Evolutionary conservation across 2,329 filamentous ascomycete genomes (phyloP), one percentile per base, ranked within the genome.

Genomic region (Didymella pomorum): DNA sequence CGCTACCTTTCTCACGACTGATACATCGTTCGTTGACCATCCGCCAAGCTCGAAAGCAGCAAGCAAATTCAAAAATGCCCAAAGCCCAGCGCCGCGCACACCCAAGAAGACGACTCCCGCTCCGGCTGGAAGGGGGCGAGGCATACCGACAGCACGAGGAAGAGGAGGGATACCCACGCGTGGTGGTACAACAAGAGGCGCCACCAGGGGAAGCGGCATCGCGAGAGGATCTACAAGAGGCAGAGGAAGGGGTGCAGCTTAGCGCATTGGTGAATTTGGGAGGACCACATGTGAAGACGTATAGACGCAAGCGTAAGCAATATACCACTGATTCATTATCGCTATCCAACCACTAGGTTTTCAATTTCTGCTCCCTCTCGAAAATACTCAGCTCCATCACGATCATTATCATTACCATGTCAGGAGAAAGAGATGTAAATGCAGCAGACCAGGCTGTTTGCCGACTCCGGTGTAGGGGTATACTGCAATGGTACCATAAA

Each of bases 1-100:
- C 68, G 90, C 90, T 50, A 97, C 93, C 0, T 97, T 97, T 71
- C 86, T 97, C 88, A 97, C 93, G 23, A 96, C 92, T 11, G 93
- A 97, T 72, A 96, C 90, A 6, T 92, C 91, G 1, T 97, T 97
- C 71, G 87, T 97, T 55, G 92, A 97, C 31, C 91, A 97, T 69
- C 93, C 93, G 8, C 84, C 84, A 4, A 84, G 83, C 35, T 81
- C 79, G 28, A 86, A 84, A 68, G 72, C 77, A 2, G 74, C 76
- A 4, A 76, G 71, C 58, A 82, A 76, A 58, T 80, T 77, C 58
- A 70, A 74, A 21, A 76, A 73, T 14, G 75, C 77, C 14, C 43
- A 49, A 0, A 74, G 67, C 10, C 72, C 77, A 1, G 72, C 73
- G 2, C 64, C 70, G n/a, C 41, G 41, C 41, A 66, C 69, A 9